Conservation (phyloP, 208 protist genomes). For the Vickermania ingenoplastis region DNA sequence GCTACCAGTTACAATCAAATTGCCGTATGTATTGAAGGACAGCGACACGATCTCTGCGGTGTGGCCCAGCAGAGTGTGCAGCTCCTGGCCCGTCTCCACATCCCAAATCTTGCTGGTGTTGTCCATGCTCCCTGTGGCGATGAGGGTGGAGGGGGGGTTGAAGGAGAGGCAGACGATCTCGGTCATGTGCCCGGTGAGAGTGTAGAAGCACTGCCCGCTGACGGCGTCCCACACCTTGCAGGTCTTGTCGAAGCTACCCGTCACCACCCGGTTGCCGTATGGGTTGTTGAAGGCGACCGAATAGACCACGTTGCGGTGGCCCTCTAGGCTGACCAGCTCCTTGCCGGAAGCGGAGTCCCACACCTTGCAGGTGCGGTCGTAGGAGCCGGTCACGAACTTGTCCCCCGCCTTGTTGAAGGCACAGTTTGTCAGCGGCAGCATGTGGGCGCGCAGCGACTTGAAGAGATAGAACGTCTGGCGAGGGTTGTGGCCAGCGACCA, state of each 20-base stretch:
- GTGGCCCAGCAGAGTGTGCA: constrained; percentile 88
- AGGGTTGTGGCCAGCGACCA: constrained; percentile 47
- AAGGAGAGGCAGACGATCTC: constrained; percentile 95
- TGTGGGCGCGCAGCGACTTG: constrained; percentile 92
- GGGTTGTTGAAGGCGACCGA: constrained; percentile 95
- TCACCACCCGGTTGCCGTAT: constrained; percentile 91
- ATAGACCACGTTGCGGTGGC: constrained; percentile 95
- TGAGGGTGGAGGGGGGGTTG: constrained; percentile 83
- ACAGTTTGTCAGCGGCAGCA: constrained; percentile 95
- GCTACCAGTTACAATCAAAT: constrained; percentile 90
- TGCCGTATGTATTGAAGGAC: constrained; percentile 85
- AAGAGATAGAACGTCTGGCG: constrained; percentile 90
- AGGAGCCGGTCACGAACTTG: constrained; percentile 92
- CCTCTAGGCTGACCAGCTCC: constrained; percentile 88
- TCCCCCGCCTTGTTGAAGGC: constrained; percentile 94
- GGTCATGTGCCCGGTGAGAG: constrained; percentile 87
- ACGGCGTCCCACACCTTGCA: constrained; percentile 90
- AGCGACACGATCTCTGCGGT: constrained; percentile 91
- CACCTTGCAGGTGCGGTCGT: constrained; percentile 94
- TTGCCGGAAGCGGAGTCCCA: constrained; percentile 92
- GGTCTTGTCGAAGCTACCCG: constrained; percentile 96
- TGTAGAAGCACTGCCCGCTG: constrained; percentile 85
- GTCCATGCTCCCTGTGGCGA: constrained; percentile 95
- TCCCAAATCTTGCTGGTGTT: constrained; percentile 92
- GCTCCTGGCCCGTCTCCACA: constrained; percentile 83